Base-by-base conservation (phyloP, 179 eudicot genomes). In the Silene coronaria region DNA sequence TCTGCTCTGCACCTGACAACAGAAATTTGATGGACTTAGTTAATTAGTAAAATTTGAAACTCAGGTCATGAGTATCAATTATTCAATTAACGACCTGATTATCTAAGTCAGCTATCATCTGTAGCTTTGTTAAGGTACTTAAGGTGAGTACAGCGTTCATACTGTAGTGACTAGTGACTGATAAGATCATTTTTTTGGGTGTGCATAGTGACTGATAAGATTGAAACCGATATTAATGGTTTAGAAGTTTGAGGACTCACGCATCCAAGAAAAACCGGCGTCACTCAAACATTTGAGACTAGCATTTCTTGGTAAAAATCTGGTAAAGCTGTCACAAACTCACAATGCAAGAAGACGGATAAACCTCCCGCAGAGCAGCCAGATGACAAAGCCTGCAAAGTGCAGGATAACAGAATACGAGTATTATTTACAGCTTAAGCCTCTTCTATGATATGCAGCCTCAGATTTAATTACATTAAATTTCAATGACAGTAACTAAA, bases 321-420 rank as follows among this genome's bases (percentile, higher is more conserved):
- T 80, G 70, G 88, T 79, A 77, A 95, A 90, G 80, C 83, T 84
- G 80, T 95, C 91, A 70, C n/a, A n/a, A n/a, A n/a, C n/a, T n/a
- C n/a, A n/a, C 99, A 95, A 22, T 95, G 99, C 74, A 89, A 72
- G 81, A 85, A 95, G 75, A 87, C 69, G 26, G 97, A 92, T 82
- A 95, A 83, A 65, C 99, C 99, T 23, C 99, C 99, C 26, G 99
- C 99, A 36, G 99, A 95, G 80, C 97, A 91, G 53, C 99, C 97
- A 7, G 97, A 91, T 36, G 93, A 89, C 87, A 95, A 78, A 65
- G 97, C 99, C 99, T 95, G 81, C 76, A 78, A 24, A 22, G 7
- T 36, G 51, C 51, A 61, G 32, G 30, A 36, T 32, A 32, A 13
- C 2, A n/a, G 0, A 66, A 14, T 13, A n/a, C n/a, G n/a, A n/a